A percentile compares a stretch with the other conserved stretches of the same genome.
These are phyloP conservation scores for Piromyces finnis DNA, from an alignment of 192 early-diverging fungal genomes.

Conservation along the genomic window DNA sequence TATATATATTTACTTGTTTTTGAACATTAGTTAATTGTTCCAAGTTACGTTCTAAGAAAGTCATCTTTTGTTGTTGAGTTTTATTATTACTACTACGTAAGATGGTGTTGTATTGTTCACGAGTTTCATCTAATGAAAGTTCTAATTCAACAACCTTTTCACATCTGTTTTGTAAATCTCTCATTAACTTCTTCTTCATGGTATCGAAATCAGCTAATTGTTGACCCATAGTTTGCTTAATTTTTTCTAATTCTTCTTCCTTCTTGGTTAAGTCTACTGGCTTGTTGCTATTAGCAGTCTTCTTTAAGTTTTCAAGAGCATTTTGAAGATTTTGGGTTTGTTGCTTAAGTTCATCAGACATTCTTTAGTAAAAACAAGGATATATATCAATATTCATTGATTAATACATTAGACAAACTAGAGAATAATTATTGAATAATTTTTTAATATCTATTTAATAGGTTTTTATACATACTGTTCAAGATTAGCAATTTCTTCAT, in stretches of 20 bases:
- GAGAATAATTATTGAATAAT: too few relatives aligned
- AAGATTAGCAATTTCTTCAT: constrained; percentile 25
- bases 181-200: constrained; percentile 97
- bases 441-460: too few relatives aligned
- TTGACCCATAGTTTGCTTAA: constrained; percentile 55
- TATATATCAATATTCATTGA: too few relatives aligned
- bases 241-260: constrained; percentile 60
- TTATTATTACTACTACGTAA: constrained; percentile 64
- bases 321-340: constrained; percentile 40
- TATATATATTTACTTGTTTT: constrained; percentile 31
- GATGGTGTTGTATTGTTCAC: constrained; percentile 83
- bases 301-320: constrained; percentile 18
- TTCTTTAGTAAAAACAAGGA: neutral
- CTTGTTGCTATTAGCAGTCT: constrained; percentile 14
- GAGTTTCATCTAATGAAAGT: constrained; percentile 86
- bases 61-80: constrained; percentile 89
- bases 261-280: constrained; percentile 28
- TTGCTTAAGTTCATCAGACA: constrained; percentile 24
- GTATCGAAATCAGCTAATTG: constrained; percentile 87
- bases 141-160: constrained; percentile 92
- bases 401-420: too few relatives aligned
- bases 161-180: constrained; percentile 90
- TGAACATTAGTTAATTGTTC: constrained; percentile 92
- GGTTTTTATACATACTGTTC: constrained; percentile 14
- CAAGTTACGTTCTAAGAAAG: constrained; percentile 90